phyloP scores from a whole-genome alignment of 805 yeast genomes.

The Starmerella potacharoeniae region DNA sequence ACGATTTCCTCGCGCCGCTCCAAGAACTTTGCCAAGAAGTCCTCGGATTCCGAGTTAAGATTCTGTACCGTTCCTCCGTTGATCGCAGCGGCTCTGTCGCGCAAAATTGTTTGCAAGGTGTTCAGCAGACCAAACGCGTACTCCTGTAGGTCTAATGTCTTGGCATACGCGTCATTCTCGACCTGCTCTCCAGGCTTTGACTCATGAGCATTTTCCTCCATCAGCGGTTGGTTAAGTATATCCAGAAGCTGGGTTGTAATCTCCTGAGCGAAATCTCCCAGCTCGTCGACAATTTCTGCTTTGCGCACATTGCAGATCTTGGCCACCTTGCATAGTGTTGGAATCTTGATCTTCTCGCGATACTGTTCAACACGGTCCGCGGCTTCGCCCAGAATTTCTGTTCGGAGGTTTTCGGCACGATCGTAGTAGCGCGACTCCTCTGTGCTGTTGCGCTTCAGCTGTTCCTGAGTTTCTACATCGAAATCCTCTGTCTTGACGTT shows the following conservation, averaged over 20 bases:
- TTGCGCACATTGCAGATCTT: conserved; percentile 5
- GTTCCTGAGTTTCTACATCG: not conserved
- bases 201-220: conserved; percentile 15
- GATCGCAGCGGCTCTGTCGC: conserved; percentile 34
- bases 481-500: conserved; percentile 16
- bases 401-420: conserved; percentile 51
- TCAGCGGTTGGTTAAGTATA: conserved; percentile 14
- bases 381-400: conserved; percentile 37
- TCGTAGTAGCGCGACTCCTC: conserved; percentile 45
- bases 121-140: conserved; percentile 35
- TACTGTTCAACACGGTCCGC: conserved; percentile 24
- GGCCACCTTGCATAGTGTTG: conserved; percentile 1
- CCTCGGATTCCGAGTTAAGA: conserved; percentile 17
- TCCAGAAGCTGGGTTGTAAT: conserved; percentile 7
- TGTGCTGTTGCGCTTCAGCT: conserved; percentile 27
- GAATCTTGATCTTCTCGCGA: conserved; percentile 8
- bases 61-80: conserved; percentile 27
- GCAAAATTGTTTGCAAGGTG: conserved; percentile 28
- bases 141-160: conserved; percentile 65
- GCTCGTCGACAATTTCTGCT: conserved; percentile 11
- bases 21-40: conserved; percentile 20
- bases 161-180: conserved; percentile 68
- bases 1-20: conserved; percentile 20
- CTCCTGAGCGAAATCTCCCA: conserved; percentile 10
- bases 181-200: not conserved